Conservation (phyloP, 805 yeast species). For the Hanseniaspora taiwanica region DNA sequence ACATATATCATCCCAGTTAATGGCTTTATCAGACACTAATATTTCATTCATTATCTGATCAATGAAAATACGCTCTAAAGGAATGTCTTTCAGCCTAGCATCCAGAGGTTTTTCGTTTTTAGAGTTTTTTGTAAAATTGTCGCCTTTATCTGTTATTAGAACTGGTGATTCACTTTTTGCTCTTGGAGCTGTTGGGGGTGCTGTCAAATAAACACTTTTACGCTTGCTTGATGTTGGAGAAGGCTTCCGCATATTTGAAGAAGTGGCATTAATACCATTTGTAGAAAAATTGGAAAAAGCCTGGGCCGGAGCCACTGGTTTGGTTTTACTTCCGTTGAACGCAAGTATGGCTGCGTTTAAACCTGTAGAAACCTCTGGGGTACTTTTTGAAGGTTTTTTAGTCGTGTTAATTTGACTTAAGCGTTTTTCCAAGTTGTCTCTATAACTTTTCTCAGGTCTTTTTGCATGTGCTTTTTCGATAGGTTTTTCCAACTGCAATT, state of each 20-base stretch:
- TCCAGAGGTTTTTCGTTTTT: background rate
- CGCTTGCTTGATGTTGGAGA: too few relatives aligned
- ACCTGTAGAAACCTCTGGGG: background rate
- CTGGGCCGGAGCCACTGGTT: background rate
- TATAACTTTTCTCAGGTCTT: background rate
- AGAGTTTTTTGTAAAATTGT: background rate
- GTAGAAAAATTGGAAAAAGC: background rate
- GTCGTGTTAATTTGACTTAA: background rate
- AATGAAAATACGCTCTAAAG: background rate
- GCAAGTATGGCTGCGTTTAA: background rate
- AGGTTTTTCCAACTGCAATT: background rate
- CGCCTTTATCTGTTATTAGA: background rate
- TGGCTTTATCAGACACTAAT: slow-evolving; percentile 16
- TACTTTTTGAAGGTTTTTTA: background rate
- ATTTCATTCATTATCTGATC: background rate
- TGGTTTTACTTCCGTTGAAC: background rate
- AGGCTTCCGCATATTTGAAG: too few relatives aligned
- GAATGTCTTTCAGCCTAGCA: background rate
- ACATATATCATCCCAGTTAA: slow-evolving; percentile 90
- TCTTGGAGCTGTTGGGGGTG: background rate
- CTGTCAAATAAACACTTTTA: too few relatives aligned
- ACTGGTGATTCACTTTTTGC: background rate
- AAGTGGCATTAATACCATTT: too few relatives aligned
- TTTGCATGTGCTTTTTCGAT: background rate
- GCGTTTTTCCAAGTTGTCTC: background rate